Conservation (phyloP, 2,329 filamentous ascomycete genomes). For the Onygena corvina region DNA sequence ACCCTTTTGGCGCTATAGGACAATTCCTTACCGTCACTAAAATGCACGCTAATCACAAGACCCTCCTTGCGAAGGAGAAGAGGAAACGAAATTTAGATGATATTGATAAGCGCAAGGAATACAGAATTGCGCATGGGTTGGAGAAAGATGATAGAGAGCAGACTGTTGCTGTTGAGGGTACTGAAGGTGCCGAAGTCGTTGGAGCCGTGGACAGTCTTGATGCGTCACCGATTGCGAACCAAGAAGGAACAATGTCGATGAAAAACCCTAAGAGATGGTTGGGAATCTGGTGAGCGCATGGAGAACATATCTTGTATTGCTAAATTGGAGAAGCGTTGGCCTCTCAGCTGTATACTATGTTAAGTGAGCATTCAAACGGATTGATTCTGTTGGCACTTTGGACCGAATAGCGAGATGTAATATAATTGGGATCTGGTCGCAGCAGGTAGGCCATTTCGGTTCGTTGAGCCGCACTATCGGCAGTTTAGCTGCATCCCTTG, state of each 20-base stretch:
- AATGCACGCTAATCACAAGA: conserved; percentile 62
- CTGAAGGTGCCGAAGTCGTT: background rate
- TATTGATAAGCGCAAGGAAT: conserved; percentile 73
- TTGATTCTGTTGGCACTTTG: conserved; percentile 13
- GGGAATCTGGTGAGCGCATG: conserved; percentile 57
- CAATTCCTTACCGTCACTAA: conserved; percentile 60
- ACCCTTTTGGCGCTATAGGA: conserved; percentile 56
- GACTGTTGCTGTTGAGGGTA: conserved; percentile 16
- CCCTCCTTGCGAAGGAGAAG: conserved; percentile 56
- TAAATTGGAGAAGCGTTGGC: background rate
- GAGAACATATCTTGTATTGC: background rate
- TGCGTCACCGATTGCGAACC: conserved; percentile 17
- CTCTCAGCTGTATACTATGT: conserved; percentile 3
- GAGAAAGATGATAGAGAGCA: conserved; percentile 40
- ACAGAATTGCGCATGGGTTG: conserved; percentile 73
- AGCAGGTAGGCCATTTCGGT: no score
- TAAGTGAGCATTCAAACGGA: background rate
- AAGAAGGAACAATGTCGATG: conserved; percentile 28
- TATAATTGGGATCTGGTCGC: no score
- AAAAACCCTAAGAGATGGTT: conserved; percentile 64
- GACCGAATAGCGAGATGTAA: background rate
- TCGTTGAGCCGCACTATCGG: no score
- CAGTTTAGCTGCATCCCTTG: background rate
- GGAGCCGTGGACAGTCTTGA: conserved; percentile 22
- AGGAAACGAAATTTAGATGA: conserved; percentile 67